Evolutionary conservation across 1,139 yeast genomes (phyloP), one percentile per base, ranked within the genome.

Genomic region (Citeromyces hawaiiensis): DNA sequence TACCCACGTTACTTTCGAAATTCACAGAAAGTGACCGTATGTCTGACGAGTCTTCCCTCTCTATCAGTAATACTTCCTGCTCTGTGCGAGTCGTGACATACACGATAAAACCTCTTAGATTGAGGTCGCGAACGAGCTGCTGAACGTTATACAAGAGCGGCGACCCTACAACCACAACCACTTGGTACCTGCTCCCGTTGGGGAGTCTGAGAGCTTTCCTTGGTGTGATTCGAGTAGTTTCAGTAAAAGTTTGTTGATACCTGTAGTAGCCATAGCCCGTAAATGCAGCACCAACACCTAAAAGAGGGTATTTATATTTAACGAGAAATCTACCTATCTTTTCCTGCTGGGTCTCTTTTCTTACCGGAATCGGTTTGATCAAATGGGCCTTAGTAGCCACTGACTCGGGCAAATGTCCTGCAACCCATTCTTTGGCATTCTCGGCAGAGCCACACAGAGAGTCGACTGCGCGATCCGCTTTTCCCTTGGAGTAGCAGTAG

Each of bases 91-190:
- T 76, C 1, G 93, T 78, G 48, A 85, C 65, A 55, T 80, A 85
- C 3, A 85, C 87, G 27, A 85, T 78, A 52, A 82, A 82, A 1
- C 95, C 94, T 41, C 94, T 63, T 39, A 71, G 71, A 46, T 82
- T 87, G 48, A 85, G 66, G 52, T 85, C 94, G 41, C 73, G 66
- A 1, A 87, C 85, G 31, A 85, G 63, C 38, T 78, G 63, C 42
- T 86, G 64, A 0, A 86, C 76, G 45, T 83, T 60, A 1, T 88
- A 87, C 46, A 83, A 93, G 0, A 76, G 68, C 1, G 91, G 88
- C 2, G 88, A 79, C 1, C 94, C 94, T 2, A 83, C 69, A 5
- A 85, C 61, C 27, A 85, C 61, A 0, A 83, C 73, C 4, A 82
- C 91, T 48, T 83, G 93, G 43, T 70, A 68, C 36, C 94, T 61